Evolutionary conservation across 495 filamentous ascomycete species (phyloP), one percentile per base, ranked within the genome.

Genomic region (Articulospora tetracladia): DNA sequence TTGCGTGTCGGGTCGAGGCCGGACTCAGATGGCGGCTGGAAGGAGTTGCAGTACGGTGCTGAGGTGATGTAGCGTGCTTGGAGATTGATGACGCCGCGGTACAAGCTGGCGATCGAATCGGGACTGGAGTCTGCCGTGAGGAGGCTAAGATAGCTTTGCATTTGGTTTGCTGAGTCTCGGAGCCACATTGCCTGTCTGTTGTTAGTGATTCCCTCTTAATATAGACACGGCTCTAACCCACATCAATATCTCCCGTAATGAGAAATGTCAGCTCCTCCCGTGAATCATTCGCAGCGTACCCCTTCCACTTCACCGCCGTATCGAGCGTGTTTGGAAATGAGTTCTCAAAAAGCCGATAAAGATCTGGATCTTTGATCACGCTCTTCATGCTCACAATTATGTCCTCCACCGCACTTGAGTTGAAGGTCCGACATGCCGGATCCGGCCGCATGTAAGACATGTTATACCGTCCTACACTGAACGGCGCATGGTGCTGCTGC

Each of bases 161-260:
- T 71, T 66, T 89, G 86, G 67, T 88, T 88, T 28, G 85, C 79
- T 25, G 79, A 84, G 66, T 88, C 86, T 26, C 86, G 77, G 48
- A 90, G 73, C 86, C 86, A 89, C 84, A 88, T 87, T 52, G 86
- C 86, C 68, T 84, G 75, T 24, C 68, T 64, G 72, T 96, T 96
- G 70, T 96, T 91, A 25, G 76, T 76, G 1, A 76, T 79, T 25
- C 25, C 17, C 17, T 32, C 50, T 53, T 15, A 26, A 1, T 1
- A 53, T 1, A 22, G 7, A 3, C 17, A 28, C 17, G 12, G 25
- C 13, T 25, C 41, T 74, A 73, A 57, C 79, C 58, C 55, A 80
- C 71, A 65, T 70, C 65, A 63, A 76, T 79, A 61, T 77, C 74
- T 27, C 75, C 73, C 7, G 76, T 76, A 44, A 78, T 77, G 20